These are phyloP conservation scores for Cicer judaicum DNA, from an alignment of 306 rosid genomes.

Conservation along the genomic window DNA sequence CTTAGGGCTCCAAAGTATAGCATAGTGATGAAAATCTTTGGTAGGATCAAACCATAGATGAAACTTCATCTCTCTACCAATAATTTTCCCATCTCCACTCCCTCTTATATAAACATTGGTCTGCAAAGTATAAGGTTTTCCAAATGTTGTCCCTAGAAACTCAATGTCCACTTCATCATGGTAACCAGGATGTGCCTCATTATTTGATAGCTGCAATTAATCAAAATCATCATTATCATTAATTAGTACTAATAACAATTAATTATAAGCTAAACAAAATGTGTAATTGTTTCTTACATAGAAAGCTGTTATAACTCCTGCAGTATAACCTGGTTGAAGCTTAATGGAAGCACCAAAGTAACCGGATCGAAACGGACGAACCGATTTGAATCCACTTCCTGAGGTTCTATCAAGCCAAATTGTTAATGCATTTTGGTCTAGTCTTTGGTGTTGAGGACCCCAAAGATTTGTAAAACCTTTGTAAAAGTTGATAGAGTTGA, in stretches of 20 bases:
- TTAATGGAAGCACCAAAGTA: conserved; percentile 88
- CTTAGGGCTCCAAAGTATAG: conserved; percentile 86
- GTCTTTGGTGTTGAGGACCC: conserved; percentile 85
- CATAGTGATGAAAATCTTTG: conserved; percentile 84
- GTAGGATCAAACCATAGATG: conserved; percentile 99
- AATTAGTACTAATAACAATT: conserved; percentile 7
- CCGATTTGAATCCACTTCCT: conserved; percentile 95
- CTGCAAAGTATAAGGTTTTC: conserved; percentile 95
- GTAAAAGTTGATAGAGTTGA: conserved; percentile 68
- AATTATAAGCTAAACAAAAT: conserved; percentile 16
- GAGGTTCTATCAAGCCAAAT: conserved; percentile 92
- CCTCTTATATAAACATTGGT: conserved; percentile 93
- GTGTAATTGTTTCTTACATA: conserved; percentile 62
- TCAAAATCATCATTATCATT: conserved; percentile 2
- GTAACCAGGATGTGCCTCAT: conserved; percentile 93
- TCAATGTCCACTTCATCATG: conserved; percentile 99
- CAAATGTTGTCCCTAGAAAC: conserved; percentile 94
- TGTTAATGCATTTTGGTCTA: conserved; percentile 65
- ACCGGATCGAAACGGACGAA: conserved; percentile 85
- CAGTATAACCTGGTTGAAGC: conserved; percentile 97
- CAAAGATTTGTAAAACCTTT: conserved; percentile 83
- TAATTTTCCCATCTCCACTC: conserved; percentile 82
- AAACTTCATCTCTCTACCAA: conserved; percentile 97
- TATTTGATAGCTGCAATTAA: conserved; percentile 81
- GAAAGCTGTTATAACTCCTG: conserved; percentile 95